A percentile compares a stretch with the other conserved stretches of the same genome.
Conservation (phyloP, 164 flowering plant genomes). For the Liquidambar formosana region DNA sequence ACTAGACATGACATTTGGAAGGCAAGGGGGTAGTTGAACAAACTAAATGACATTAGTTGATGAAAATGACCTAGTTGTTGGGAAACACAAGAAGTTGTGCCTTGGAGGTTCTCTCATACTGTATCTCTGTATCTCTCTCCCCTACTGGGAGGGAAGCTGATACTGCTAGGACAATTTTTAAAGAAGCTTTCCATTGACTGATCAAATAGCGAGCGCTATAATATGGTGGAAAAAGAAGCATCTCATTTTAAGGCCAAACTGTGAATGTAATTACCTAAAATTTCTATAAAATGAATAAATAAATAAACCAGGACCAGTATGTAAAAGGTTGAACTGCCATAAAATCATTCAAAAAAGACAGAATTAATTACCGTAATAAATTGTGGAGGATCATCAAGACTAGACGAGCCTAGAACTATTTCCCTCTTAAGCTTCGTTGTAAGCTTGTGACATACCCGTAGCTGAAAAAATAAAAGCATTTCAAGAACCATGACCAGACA, state of each 20-base stretch:
- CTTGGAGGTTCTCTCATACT: background rate
- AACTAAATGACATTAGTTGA: background rate
- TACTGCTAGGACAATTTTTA: no score
- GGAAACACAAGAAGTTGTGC: background rate
- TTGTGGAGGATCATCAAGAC: constrained; percentile 94
- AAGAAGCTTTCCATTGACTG: no score
- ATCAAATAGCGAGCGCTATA: no score
- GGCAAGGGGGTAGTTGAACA: background rate
- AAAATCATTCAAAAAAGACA: background rate
- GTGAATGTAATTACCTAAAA: no score
- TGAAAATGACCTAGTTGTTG: background rate
- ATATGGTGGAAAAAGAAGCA: no score
- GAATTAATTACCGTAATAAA: constrained; percentile 68
- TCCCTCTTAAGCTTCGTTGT: constrained; percentile 79
- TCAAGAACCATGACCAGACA: constrained; percentile 2
- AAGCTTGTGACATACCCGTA: constrained; percentile 87
- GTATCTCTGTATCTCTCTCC: background rate
- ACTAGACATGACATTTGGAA: background rate
- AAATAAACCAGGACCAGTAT: background rate
- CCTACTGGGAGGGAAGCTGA: no score
- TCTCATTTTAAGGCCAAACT: no score
- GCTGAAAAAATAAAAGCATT: constrained; percentile 42
- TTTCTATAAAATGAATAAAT: no score
- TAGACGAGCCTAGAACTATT: constrained; percentile 85
- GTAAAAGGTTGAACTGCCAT: background rate